Conservation (phyloP, 805 yeast genomes). For the Saccharomyces jurei region DNA sequence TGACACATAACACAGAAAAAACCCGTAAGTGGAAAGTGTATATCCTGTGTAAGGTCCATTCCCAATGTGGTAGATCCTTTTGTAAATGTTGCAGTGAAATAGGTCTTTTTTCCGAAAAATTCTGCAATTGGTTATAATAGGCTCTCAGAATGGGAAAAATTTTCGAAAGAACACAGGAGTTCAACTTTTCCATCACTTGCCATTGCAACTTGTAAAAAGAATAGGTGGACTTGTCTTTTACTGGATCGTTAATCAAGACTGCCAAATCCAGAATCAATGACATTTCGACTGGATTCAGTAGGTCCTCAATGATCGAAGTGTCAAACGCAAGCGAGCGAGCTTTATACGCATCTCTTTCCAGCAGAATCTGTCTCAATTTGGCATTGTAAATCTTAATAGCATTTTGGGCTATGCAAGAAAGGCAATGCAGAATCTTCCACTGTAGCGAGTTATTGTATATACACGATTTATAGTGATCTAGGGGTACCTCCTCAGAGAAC, state of each 20-base stretch:
- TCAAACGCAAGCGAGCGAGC: constrained; percentile 24
- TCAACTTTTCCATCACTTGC: constrained; percentile 24
- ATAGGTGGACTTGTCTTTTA: constrained; percentile 18
- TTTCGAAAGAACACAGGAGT: constrained; percentile 19
- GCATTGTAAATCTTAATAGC: constrained; percentile 24
- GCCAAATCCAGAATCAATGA: constrained; percentile 24
- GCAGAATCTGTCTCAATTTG: constrained; percentile 23
- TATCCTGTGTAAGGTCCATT: constrained; percentile 40
- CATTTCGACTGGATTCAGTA: constrained; percentile 29
- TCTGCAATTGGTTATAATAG: constrained; percentile 22
- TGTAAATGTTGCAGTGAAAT: constrained; percentile 11
- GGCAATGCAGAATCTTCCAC: constrained; percentile 18
- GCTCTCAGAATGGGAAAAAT: constrained; percentile 17
- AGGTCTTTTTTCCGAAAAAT: constrained; percentile 15
- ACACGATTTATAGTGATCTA: constrained; percentile 9
- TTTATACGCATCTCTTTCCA: constrained; percentile 29
- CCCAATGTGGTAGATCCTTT: constrained; percentile 31
- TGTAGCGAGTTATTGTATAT: constrained; percentile 24
- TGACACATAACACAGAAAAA: constrained; percentile 11
- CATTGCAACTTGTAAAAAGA: constrained; percentile 24
- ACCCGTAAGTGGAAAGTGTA: constrained; percentile 29
- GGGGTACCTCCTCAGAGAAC: constrained; percentile 10
- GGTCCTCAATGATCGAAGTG: constrained; percentile 24
- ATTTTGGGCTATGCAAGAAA: constrained; percentile 23
- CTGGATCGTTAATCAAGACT: constrained; percentile 27